These are phyloP conservation scores for Apiotrichum gracile DNA, from an alignment of 1,284 basidiomycete genomes.

Conservation along the genomic window DNA sequence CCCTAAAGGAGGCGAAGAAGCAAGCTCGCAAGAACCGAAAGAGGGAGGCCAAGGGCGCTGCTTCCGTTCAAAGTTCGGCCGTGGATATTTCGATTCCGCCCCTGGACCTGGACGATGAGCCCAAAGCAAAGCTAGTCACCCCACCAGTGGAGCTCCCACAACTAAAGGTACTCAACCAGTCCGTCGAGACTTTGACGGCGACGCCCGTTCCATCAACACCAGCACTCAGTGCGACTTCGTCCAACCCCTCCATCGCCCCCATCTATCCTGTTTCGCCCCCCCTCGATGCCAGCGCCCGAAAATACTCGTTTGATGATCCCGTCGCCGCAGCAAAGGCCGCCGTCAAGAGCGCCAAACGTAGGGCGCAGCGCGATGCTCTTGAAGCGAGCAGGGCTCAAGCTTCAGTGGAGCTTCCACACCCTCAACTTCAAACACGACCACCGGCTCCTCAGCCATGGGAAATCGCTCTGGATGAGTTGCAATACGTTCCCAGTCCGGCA, in stretches of 20 bases:
- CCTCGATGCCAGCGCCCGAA: neutral
- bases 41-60: neutral
- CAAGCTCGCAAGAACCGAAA: neutral
- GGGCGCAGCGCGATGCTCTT: no score
- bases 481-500: neutral
- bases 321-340: neutral
- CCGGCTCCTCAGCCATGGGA: conserved; percentile 6
- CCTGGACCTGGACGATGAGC: neutral
- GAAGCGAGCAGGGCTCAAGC: no score
- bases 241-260: neutral
- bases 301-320: neutral
- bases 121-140: neutral
- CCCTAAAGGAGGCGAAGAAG: neutral
- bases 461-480: conserved; percentile 4
- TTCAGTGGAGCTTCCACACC: no score
- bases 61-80: no score
- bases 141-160: neutral
- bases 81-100: neutral
- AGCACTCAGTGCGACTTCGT: neutral
- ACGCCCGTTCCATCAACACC: neutral
- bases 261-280: neutral
- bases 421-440: no score
- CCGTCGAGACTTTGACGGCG: neutral
- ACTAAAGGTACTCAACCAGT: neutral
- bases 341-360: neutral